phyloP scores from a whole-genome alignment of 495 filamentous ascomycete species.

The Xylaria scruposa region DNA sequence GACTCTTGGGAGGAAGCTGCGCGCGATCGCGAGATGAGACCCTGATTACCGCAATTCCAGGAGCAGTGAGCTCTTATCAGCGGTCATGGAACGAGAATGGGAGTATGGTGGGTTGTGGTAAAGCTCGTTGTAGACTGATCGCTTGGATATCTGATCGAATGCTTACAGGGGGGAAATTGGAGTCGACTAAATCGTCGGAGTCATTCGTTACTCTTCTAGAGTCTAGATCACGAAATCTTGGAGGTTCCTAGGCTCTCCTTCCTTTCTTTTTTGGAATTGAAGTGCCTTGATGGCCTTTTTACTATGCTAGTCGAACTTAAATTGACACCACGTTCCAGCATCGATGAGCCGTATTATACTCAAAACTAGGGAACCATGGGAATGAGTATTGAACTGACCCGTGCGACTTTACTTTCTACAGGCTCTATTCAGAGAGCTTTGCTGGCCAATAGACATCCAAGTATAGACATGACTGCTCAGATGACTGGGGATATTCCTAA shows the following conservation, averaged over 20 bases:
- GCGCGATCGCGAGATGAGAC: conserved; percentile 14
- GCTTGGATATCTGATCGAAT: not conserved
- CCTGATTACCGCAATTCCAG: not conserved
- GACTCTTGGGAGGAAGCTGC: conserved; percentile 24
- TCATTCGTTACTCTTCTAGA: not conserved
- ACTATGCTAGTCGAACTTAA: not conserved
- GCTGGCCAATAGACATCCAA: no score
- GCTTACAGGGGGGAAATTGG: not conserved
- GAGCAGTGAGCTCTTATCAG: not conserved
- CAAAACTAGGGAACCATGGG: not conserved
- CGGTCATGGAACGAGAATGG: not conserved
- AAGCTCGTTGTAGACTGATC: not conserved
- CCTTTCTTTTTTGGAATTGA: not conserved
- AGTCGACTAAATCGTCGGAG: not conserved
- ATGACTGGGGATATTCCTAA: not conserved
- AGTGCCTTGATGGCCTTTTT: not conserved
- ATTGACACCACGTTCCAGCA: not conserved
- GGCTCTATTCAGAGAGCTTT: no score
- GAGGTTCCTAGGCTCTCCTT: not conserved
- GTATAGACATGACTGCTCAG: no score
- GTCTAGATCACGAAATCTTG: not conserved
- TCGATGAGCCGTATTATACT: not conserved
- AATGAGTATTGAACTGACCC: not conserved
- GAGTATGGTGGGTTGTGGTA: not conserved
- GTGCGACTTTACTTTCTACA: no score